These are phyloP conservation scores for Penicillium steckii DNA, from an alignment of 495 filamentous ascomycete genomes.

Conservation along the genomic window DNA sequence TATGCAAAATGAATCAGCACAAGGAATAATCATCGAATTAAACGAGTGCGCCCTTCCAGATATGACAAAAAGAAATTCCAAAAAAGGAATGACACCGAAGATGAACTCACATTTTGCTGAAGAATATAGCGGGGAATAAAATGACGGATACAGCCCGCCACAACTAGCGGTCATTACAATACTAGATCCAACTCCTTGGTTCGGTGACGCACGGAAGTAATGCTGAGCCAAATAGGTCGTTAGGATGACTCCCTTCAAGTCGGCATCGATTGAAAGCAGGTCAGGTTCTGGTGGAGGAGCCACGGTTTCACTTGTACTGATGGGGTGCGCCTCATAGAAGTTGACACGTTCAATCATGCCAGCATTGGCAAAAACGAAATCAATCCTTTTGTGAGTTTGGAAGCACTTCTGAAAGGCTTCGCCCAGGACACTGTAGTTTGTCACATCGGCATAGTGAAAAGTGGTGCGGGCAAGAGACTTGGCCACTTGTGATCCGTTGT, in stretches of 20 bases:
- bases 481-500: constrained; percentile 5
- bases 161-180: constrained; percentile 24
- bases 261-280: constrained; percentile 14
- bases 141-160: constrained; percentile 17
- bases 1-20: neutral
- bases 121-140: constrained; percentile 18
- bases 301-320: neutral
- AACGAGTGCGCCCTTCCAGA: no score
- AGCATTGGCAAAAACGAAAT: constrained; percentile 25
- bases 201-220: constrained; percentile 22
- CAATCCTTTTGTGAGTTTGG: constrained; percentile 1
- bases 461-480: constrained; percentile 1
- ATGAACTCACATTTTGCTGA: constrained; percentile 17
- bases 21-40: no score
- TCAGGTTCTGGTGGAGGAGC: constrained; percentile 17
- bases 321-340: constrained; percentile 15
- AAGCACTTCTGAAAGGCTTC: constrained; percentile 12
- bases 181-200: constrained; percentile 7
- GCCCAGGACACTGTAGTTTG: constrained; percentile 16
- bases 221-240: constrained; percentile 24
- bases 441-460: constrained; percentile 16
- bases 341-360: constrained; percentile 18
- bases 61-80: neutral
- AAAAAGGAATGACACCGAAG: neutral
- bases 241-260: constrained; percentile 19